Conservation (phyloP, 2,329 filamentous ascomycete species). For the Pseudocercospora macadamiae region DNA sequence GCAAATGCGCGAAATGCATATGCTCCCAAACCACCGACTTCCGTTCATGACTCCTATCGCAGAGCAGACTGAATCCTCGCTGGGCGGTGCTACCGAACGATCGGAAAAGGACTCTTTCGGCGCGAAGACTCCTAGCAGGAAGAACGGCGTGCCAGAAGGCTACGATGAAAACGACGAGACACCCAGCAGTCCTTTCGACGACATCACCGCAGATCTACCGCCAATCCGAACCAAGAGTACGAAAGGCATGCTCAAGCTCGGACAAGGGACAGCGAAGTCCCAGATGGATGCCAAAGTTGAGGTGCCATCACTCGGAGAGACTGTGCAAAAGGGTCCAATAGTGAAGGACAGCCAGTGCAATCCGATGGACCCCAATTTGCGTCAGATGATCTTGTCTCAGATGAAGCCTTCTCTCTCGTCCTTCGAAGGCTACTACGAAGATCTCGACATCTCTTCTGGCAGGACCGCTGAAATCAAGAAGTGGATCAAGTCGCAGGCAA, state of each 20-base stretch:
- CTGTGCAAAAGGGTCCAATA: conserved; percentile 66
- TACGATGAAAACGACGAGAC: conserved; percentile 52
- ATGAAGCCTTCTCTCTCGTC: conserved; percentile 72
- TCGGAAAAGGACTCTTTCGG: conserved; percentile 60
- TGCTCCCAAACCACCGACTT: conserved; percentile 84
- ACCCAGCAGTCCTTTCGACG: conserved; percentile 72
- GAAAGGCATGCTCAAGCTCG: conserved; percentile 46
- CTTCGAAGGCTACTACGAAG: conserved; percentile 80
- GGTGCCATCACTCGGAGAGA: conserved; percentile 40
- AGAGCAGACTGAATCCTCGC: conserved; percentile 87
- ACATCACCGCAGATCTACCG: conserved; percentile 61
- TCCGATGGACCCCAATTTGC: conserved; percentile 77
- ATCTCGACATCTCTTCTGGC: conserved; percentile 64
- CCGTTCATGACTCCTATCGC: conserved; percentile 99
- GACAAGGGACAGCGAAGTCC: conserved; percentile 37
- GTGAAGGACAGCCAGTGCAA: conserved; percentile 86
- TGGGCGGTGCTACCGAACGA: conserved; percentile 66
- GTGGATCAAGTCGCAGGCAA: conserved; percentile 71
- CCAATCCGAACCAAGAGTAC: conserved; percentile 54
- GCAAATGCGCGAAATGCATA: conserved; percentile 77
- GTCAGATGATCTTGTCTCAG: conserved; percentile 72
- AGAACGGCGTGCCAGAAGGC: conserved; percentile 44
- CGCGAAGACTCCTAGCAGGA: conserved; percentile 78
- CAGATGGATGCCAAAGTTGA: conserved; percentile 36
- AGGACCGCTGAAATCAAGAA: conserved; percentile 77